Evolutionary conservation across 257 asterid genomes (phyloP), one percentile per base, ranked within the genome.

Genomic region (Scutellaria galericulata): DNA sequence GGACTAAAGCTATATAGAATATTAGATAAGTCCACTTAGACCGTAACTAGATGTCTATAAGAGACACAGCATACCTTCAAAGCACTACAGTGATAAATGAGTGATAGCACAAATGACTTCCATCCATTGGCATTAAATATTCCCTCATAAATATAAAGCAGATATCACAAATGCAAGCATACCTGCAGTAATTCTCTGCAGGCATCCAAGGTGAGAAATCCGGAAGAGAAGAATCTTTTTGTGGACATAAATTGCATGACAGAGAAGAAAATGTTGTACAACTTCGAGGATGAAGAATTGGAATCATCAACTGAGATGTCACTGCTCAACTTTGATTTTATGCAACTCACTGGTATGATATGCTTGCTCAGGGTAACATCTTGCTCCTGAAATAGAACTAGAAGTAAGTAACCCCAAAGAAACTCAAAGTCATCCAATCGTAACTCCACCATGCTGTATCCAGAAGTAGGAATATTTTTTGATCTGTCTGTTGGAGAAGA

Each of bases 101-200:
- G 13, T 6, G 53, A 70, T 47, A 74, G 61, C 14, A 51, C 4
- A 47, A 76, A 20, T 50, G 71, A 44, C 59, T 39, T 7, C 18
- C 5, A 31, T 24, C 7, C 64, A 40, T 66, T 18, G 37, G 50
- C 47, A 27, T 45, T 46, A 54, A 66, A 68, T 65, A 69, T 70
- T 79, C 13, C 77, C 71, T n/a, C 57, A 37, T 35, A 24, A 31
- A 48, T 62, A 46, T 63, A 66, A 75, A 64, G 68, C 47, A 57
- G 54, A 63, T 60, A 60, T 54, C 31, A 64, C 53, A 47, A 37
- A 66, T 42, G 15, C 12, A 50, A 39, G 68, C 70, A 41, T 80
- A 93, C 98, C 97, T 92, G 88, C 76, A 95, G 75, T 70, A 95
- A 81, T 77, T 92, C 99, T 74, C 57, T 78, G 80, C 96, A 92